Evolutionary conservation across 345 rosid species (phyloP).

Genomic region (Trapa incisa): DNA sequence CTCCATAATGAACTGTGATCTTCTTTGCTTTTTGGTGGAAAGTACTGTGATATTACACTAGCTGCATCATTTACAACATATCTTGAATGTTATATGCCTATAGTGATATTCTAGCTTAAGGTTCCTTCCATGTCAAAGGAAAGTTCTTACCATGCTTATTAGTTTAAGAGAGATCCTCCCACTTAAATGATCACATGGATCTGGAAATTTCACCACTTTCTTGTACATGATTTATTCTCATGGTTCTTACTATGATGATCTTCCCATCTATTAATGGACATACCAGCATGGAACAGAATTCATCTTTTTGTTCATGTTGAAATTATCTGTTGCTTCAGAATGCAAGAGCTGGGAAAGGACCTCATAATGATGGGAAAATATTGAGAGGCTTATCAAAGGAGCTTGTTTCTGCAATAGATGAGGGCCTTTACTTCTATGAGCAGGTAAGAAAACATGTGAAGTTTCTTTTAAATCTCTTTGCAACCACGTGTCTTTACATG

Average conservation of each 20-base stretch:
- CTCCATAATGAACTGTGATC: neutral
- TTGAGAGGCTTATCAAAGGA: constrained; percentile 53
- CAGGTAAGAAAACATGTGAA: constrained; percentile 36
- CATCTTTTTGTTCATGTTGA: neutral
- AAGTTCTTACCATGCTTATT: neutral
- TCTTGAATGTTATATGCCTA: neutral
- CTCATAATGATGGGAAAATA: constrained; percentile 26
- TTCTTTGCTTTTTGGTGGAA: neutral
- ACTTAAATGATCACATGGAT: neutral
- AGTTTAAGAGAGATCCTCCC: too few species aligned
- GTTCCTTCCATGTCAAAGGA: neutral
- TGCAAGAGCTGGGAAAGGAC: constrained; percentile 39
- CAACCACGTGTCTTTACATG: constrained; percentile 4
- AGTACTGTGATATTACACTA: neutral
- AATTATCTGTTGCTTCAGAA: constrained; percentile 42
- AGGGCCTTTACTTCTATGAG: constrained; percentile 86
- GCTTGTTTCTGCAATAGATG: constrained; percentile 77
- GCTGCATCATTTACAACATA: neutral
- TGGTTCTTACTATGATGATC: neutral
- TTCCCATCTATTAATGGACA: neutral
- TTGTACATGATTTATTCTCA: neutral
- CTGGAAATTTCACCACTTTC: neutral
- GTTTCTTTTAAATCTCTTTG: neutral
- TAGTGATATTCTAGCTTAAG: neutral
- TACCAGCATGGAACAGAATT: neutral